Evolutionary conservation across 768 basidiomycete genomes (phyloP), one percentile per base, ranked within the genome.

Genomic region (Calocybe gangraenosa): DNA sequence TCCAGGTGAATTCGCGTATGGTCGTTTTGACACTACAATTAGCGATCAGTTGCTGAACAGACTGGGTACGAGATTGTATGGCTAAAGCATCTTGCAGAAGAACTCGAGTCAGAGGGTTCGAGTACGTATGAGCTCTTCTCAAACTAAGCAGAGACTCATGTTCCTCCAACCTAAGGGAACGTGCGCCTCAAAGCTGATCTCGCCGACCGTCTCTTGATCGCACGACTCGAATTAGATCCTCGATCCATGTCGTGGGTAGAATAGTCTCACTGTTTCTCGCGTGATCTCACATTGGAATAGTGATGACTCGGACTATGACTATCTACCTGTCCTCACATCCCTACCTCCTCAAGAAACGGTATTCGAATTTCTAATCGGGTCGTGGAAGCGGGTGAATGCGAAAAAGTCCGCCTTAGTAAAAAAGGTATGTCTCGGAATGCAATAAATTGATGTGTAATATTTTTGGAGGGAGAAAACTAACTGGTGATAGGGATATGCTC

Each of bases 301-400:
- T 40, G 81, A 83, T 58, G 87, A 90, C 52, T 62, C 84, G n/a
- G 25, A 28, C 25, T 87, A 80, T 59, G 86, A 88, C 17, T 87
- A 80, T 59, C 67, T 84, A 28, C 69, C 82, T 4, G 81, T 89
- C 14, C 63, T 90, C 1, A 87, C 87, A 2, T 86, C 85, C 18
- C 68, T 97, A 14, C 91, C 92, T 7, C 52, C 78, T 7, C 65
- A 82, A 44, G 82, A 92, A 62, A 92, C 94, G 0, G 74, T 81
- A 0, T 92, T 95, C 48, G 91, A 96, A 58, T 98, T 92, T 60
- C 73, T 99, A 18, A 76, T 91, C 7, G 86, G 86, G 15, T 86
- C 87, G 57, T 99, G 95, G 95, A 92, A 90, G 65, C 78, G 94
- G n/a, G 54, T 87, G 33, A 86, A 87, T 51, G 51, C 65, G 6